A percentile compares a stretch with the other conserved stretches of the same genome.
Conservation (phyloP, 257 asterid genomes). For the Jaltomata sinuosa region DNA sequence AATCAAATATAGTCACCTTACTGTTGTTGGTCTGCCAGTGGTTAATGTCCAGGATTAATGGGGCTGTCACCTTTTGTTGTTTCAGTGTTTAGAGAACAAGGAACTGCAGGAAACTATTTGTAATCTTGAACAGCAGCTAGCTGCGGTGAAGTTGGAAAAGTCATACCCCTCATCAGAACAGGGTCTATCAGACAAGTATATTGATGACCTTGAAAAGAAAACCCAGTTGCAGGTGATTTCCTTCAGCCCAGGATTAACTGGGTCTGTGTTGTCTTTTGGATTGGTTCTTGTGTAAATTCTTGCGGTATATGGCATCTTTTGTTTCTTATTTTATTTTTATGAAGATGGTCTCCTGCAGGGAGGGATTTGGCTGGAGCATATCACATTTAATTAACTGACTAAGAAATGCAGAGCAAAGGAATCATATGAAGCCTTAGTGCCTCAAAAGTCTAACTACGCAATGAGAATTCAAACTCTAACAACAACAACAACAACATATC, state of each 20-base stretch:
- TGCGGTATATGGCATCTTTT: neutral
- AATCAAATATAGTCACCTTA: neutral
- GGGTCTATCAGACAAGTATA: constrained; percentile 40
- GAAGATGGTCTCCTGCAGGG: neutral
- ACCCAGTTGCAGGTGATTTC: constrained; percentile 68
- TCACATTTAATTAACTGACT: neutral
- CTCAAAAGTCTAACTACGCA: neutral
- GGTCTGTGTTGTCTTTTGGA: neutral
- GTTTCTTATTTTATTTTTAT: neutral
- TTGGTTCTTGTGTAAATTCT: neutral
- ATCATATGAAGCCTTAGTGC: neutral
- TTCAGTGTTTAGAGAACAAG: constrained; percentile 67
- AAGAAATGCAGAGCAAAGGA: neutral
- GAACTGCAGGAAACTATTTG: constrained; percentile 54
- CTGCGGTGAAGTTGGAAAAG: constrained; percentile 34
- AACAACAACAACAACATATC: too few species aligned
- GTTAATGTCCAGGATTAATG: neutral
- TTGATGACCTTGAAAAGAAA: constrained; percentile 58
- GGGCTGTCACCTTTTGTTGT: constrained; percentile 9
- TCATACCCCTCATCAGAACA: constrained; percentile 31
- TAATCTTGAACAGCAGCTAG: constrained; percentile 65
- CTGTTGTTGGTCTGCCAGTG: neutral
- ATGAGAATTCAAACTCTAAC: neutral
- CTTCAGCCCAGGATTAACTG: neutral
- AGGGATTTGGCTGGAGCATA: neutral